Evolutionary conservation across 306 rosid genomes (phyloP), one percentile per base, ranked within the genome.

Genomic region (Rosa lucieae): DNA sequence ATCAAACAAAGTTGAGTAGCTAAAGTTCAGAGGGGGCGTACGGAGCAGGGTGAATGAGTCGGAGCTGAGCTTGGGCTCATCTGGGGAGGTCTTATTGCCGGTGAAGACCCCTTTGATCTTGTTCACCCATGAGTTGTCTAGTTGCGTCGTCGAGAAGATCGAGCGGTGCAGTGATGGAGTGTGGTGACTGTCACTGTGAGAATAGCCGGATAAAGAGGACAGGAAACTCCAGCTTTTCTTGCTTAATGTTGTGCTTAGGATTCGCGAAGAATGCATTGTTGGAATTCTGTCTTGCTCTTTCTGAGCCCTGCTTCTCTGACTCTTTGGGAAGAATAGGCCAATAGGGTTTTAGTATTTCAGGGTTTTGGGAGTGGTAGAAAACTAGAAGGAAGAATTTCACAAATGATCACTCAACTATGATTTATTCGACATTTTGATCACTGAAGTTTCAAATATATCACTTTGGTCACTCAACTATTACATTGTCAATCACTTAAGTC

Each of bases 51-150:
- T 89, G 81, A 92, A 89, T 2, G 93, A 86, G 8, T 84, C 85
- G 69, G 90, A 79, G 87, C 78, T 62, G 83, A 73, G 11, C 48
- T 78, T 73, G 29, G 87, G 7, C 12, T 59, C 83, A 10, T 76
- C 89, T 40, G 63, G 17, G 48, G 89, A 39, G 78, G 76, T 17
- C 62, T 87, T 88, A 51, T 90, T 67, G 39, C 97, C 97, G 14
- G 97, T 89, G 79, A 94, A 82, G 87, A 78, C 94, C 11, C 88
- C 93, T 86, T 92, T 94, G 49, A 92, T 79, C 93, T 83, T 92
- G 69, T 85, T 77, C 85, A 91, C 73, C 99, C 97, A 95, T 84
- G 95, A 91, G 78, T 51, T 76, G 3, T 87, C 88, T 15, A 92
- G 84, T 35, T 81, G 92, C 39, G 85, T 40, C 21, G 97, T 88